These are phyloP conservation scores for Cyberlindnera saturnus DNA, from an alignment of 805 yeast genomes.

Conservation along the genomic window DNA sequence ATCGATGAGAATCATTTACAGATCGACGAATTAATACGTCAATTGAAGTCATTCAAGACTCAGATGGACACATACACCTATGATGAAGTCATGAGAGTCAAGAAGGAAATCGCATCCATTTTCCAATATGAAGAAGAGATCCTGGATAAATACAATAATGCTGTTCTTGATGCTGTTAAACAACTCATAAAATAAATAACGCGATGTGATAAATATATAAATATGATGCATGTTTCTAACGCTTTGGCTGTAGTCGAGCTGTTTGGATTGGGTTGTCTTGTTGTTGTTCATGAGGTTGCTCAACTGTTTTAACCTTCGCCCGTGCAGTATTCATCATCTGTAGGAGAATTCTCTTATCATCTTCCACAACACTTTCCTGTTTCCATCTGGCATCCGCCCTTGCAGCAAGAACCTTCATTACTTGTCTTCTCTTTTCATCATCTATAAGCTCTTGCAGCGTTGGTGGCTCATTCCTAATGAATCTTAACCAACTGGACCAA, in stretches of 20 bases:
- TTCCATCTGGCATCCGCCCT: slow-evolving; percentile 25
- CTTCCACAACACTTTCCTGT: slow-evolving; percentile 9
- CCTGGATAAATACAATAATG: slow-evolving; percentile 29
- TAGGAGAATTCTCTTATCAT: slow-evolving; percentile 7
- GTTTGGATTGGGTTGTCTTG: slow-evolving; percentile 29
- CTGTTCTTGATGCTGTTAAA: slow-evolving; percentile 11
- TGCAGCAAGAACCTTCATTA: slow-evolving; percentile 33
- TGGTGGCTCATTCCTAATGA: slow-evolving; percentile 56
- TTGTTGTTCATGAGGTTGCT: background rate
- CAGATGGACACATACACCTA: slow-evolving; percentile 17
- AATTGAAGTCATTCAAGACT: slow-evolving; percentile 13
- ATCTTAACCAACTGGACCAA: slow-evolving; percentile 79
- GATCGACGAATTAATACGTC: slow-evolving; percentile 12
- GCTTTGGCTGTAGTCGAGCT: slow-evolving; percentile 34
- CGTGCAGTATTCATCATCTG: slow-evolving; percentile 23
- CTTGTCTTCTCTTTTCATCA: slow-evolving; percentile 52
- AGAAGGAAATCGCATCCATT: slow-evolving; percentile 18
- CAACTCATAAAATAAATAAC: slow-evolving; percentile 1
- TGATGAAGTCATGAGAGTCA: slow-evolving; percentile 16
- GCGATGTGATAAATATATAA: slow-evolving; percentile 1
- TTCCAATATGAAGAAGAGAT: slow-evolving; percentile 23
- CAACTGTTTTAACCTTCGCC: slow-evolving; percentile 12
- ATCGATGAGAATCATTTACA: slow-evolving; percentile 12
- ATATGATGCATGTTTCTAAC: slow-evolving; percentile 9
- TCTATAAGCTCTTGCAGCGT: slow-evolving; percentile 51